phyloP scores from a whole-genome alignment of 805 yeast genomes.

The Monosporozyma yasuniensis region DNA sequence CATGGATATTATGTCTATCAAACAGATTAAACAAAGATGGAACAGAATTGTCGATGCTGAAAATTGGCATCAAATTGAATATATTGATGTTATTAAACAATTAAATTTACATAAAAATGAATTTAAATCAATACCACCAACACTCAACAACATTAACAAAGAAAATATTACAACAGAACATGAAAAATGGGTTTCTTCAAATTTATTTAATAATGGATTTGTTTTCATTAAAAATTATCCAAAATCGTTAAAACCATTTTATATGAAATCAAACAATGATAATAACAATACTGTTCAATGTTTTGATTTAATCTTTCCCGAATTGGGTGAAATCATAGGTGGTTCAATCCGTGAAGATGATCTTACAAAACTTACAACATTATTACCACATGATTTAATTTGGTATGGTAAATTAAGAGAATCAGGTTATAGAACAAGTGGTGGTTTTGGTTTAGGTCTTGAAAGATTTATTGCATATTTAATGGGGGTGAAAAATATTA shows the following conservation, averaged over 20 bases:
- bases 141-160: not conserved
- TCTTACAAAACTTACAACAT: constrained; percentile 19
- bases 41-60: constrained; percentile 33
- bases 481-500: constrained; percentile 65
- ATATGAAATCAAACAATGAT: constrained; percentile 56
- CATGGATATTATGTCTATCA: constrained; percentile 9
- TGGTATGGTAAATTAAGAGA: constrained; percentile 76
- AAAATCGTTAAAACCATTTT: constrained; percentile 68
- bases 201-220: constrained; percentile 50
- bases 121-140: constrained; percentile 1
- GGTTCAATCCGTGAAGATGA: constrained; percentile 86
- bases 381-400: constrained; percentile 35
- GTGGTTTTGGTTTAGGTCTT: constrained; percentile 95
- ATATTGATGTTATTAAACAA: constrained; percentile 59
- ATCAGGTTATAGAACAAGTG: constrained; percentile 85
- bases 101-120: constrained; percentile 4
- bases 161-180: constrained; percentile 63
- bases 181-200: constrained; percentile 83
- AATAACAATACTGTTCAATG: constrained; percentile 53
- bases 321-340: constrained; percentile 87
- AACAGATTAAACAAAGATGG: constrained; percentile 48
- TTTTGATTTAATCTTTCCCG: constrained; percentile 82
- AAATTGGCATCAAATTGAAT: constrained; percentile 64
- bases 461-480: constrained; percentile 75
- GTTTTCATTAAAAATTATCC: constrained; percentile 92